Percentiles rank a stretch among this genome's conserved stretches.
Conservation (phyloP, 2,329 filamentous ascomycete species). For the Chaetomium olivaceum region DNA sequence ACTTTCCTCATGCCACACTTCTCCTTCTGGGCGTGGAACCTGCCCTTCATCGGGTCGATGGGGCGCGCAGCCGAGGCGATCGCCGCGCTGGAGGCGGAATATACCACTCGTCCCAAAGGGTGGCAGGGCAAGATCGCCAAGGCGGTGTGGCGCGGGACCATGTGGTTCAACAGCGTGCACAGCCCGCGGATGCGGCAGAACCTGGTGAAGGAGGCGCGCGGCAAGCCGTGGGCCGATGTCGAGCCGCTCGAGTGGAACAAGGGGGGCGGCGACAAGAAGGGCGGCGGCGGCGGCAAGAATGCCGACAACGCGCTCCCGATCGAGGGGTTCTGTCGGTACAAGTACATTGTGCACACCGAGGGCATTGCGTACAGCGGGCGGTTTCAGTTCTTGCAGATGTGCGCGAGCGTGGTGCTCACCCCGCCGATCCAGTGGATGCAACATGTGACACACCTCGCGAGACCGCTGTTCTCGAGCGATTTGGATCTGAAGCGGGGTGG, state of each 20-base stretch:
- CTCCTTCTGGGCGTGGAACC: slow-evolving; percentile 56
- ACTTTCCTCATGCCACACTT: slow-evolving; percentile 58
- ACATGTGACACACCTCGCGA: slow-evolving; percentile 51
- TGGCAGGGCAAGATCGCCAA: slow-evolving; percentile 42
- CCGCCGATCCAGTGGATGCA: slow-evolving; percentile 52
- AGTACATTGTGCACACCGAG: slow-evolving; percentile 55
- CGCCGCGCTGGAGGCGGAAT: slow-evolving; percentile 39
- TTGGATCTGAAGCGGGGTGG: slow-evolving; percentile 18
- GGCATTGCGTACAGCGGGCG: slow-evolving; percentile 56
- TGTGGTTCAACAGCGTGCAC: slow-evolving; percentile 50
- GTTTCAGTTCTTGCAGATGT: slow-evolving; percentile 54
- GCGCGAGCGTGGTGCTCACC: slow-evolving; percentile 49
- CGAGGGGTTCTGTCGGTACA: slow-evolving; percentile 54
- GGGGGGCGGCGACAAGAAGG: slow-evolving; percentile 13
- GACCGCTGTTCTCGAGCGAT: slow-evolving; percentile 45
- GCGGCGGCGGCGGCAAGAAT: slow-evolving; percentile 33
- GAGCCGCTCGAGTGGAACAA: slow-evolving; percentile 44
- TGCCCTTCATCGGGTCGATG: slow-evolving; percentile 51
- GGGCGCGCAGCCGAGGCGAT: slow-evolving; percentile 43
- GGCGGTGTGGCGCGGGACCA: slow-evolving; percentile 54
- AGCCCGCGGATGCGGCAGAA: slow-evolving; percentile 45
- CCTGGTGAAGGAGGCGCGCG: slow-evolving; percentile 40
- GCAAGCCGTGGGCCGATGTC: slow-evolving; percentile 51
- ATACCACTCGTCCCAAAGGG: slow-evolving; percentile 11
- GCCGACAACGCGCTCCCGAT: slow-evolving; percentile 49